Base-by-base conservation (phyloP, 495 filamentous ascomycete genomes). In the Extremus antarcticus region DNA sequence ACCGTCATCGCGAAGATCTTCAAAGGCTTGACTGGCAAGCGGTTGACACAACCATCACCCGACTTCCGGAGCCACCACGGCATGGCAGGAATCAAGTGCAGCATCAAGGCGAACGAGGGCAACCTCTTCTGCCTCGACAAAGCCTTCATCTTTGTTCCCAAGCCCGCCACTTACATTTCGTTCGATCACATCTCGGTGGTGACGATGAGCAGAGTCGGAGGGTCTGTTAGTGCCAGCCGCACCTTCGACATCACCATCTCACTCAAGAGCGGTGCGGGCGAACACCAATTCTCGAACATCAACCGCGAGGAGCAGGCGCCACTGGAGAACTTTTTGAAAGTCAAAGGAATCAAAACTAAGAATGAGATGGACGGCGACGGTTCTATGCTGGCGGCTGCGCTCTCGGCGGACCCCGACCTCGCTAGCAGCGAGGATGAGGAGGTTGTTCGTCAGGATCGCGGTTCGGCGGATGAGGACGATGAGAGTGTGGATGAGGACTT, bases 91-190 rank as follows among this genome's bases (percentile, higher is more conserved):
- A 92, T 97, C 67, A 99, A 99, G 70, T 99, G 94, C 73, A 95
- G 92, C 13, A 94, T 97, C 75, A 99, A 99, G 71, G 94, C 94
- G 49, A 95, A 91, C 66, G 94, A 99, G 69, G 94, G 94, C 50
- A 90, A 94, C 62, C 72, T 99, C 25, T 99, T 92, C 75, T 96
- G 90, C 70, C 71, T 99, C 60, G 94, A 99, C 69, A 95, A 95
- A 73, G 92, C 90, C 9, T 91, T 99, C 65, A 92, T 99, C 78
- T 99, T 99, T 61, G 92, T 99, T 4, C 94, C 94, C 1, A 99
- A 99, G 69, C 94, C 94, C 0, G 90, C 94, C 0, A 94, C 90
- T 1, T 97, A 95, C 71, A 90, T 99, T 35, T 83, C 88, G 40
- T 87, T 95, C 66, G 94, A 97, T 56, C 87, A 91, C 58, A 82